Base-by-base conservation (phyloP, 805 yeast genomes). In the Jamesozyma lodderae region DNA sequence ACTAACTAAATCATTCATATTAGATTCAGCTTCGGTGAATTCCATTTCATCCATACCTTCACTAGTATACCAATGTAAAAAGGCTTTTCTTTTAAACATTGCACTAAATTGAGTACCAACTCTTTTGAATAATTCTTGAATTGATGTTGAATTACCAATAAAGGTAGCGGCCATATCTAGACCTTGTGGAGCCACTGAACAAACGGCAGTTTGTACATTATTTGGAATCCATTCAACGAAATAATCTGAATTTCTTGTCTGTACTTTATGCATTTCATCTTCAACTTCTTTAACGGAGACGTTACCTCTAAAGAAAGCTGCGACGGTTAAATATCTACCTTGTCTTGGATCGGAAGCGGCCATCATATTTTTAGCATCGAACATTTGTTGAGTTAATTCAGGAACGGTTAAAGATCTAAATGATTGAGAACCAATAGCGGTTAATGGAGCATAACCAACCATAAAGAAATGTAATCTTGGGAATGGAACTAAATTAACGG, bases 21-120 rank as follows among this genome's bases (percentile, higher is more conserved):
- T 83, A 39, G 90, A 79, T 67, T 85, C 94, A 38, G 96, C 96
- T 69, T 87, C 96, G 41, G 86, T 76, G 64, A 87, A 87, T 68
- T 87, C 96, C 71, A 79, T 73, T 67, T 81, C 94, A 58, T 87
- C 96, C 96, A 87, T 87, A 69, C 96, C 96, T 66, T 87, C 96
- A 51, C 80, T 74, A 8, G 92, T 83, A 67, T 85, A 87, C 96
- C 96, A 87, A 66, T 87, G 95, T 67, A 87, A 79, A 77, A 87
- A 87, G 47, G 96, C 96, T 64, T 81, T 82, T 69, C 92, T 84
- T 62, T 84, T 76, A 67, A 82, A 87, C 96, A 87, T 87, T 44
- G 87, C 88, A 51, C 80, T 71, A 67, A 87, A 87, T 67, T 87
- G 95, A 53, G 75, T 85, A 47, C 90, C 90, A 41, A 84, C 81